phyloP scores from a whole-genome alignment of 2,329 filamentous ascomycete genomes.

The Pestalotiopsis sp. region DNA sequence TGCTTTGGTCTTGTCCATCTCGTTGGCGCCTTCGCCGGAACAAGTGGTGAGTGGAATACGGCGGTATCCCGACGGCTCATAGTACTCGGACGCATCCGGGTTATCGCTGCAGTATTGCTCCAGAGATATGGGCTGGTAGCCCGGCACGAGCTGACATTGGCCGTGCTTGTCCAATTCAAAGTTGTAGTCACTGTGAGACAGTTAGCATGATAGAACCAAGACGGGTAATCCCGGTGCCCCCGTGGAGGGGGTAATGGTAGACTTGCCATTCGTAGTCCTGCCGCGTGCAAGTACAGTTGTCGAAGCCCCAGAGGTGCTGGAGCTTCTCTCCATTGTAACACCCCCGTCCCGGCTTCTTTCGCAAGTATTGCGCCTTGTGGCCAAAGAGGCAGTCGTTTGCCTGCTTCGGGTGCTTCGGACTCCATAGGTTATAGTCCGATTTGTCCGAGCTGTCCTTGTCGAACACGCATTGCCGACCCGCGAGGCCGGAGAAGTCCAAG shows the following conservation, averaged over 20 bases:
- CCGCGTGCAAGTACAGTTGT: constrained; percentile 82
- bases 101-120: constrained; percentile 59
- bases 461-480: constrained; percentile 71
- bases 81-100: constrained; percentile 75
- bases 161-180: constrained; percentile 79
- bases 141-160: constrained; percentile 76
- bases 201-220: constrained; percentile 21
- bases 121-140: constrained; percentile 62
- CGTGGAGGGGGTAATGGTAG: neutral
- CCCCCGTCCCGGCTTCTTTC: constrained; percentile 77
- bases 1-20: constrained; percentile 69
- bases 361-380: constrained; percentile 84
- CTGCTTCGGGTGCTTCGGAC: constrained; percentile 79
- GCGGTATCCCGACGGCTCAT: constrained; percentile 84
- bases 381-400: constrained; percentile 88
- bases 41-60: constrained; percentile 91
- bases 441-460: constrained; percentile 58
- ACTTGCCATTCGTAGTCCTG: constrained; percentile 91
- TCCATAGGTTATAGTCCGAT: constrained; percentile 84
- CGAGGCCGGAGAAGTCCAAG: constrained; percentile 84
- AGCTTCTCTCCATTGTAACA: constrained; percentile 84
- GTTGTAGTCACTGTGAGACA: constrained; percentile 79
- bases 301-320: constrained; percentile 69
- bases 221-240: neutral
- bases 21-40: constrained; percentile 61